phyloP scores from a whole-genome alignment of 148 eudicot species.

The Rhododendron williamsianum region DNA sequence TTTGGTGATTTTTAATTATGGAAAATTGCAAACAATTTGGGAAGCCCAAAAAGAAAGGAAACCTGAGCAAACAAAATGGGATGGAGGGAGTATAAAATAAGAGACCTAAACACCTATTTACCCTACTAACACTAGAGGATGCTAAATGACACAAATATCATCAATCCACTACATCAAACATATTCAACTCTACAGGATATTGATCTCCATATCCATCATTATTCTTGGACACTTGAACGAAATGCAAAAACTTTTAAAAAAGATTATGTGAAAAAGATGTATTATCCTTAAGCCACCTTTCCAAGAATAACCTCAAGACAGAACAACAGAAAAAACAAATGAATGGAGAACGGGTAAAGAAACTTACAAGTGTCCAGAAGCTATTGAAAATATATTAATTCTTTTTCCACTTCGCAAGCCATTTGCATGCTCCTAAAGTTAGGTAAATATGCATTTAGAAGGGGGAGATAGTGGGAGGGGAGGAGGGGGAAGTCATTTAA shows the following conservation, averaged over 20 bases:
- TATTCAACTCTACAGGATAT: not conserved
- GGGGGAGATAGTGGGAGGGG: not conserved
- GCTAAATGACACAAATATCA: not conserved
- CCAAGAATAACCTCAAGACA: not conserved
- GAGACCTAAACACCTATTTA: not conserved
- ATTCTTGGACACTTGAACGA: not conserved
- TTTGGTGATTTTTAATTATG: too few relatives aligned
- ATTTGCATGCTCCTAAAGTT: slow-evolving; percentile 42
- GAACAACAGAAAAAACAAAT: not conserved
- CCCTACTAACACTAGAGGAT: not conserved
- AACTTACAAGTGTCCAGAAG: slow-evolving; percentile 97
- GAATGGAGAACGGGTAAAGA: not conserved
- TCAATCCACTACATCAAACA: not conserved
- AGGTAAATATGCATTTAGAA: not conserved
- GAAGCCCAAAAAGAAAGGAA: too few relatives aligned
- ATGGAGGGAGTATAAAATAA: not conserved
- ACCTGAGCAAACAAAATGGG: not conserved
- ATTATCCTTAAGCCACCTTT: not conserved
- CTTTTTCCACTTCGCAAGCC: slow-evolving; percentile 64
- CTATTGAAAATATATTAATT: slow-evolving; percentile 88
- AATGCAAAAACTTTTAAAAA: not conserved
- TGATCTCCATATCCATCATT: not conserved
- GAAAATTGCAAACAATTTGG: not conserved
- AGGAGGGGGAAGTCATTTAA: not conserved
- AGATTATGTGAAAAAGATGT: not conserved